Evolutionary conservation across 139 green algal species (phyloP).

Genomic region (Chlorella vulgaris): DNA sequence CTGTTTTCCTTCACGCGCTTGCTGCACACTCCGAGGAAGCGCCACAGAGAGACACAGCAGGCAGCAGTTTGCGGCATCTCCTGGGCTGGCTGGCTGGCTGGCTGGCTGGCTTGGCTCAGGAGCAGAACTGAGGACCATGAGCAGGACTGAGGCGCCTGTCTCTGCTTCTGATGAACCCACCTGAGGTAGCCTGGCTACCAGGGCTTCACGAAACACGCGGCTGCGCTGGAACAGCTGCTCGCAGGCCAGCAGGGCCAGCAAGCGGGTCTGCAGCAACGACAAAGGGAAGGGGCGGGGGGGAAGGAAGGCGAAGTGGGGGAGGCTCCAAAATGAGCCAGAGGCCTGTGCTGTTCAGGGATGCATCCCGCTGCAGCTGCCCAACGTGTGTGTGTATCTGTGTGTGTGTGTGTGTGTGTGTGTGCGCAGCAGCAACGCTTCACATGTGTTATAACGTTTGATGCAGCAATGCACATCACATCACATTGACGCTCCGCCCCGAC

Average conservation of each 20-base stretch:
- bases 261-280: conserved; percentile 27
- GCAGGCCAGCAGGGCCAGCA: conserved; percentile 45
- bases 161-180: not conserved
- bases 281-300: not conserved
- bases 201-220: conserved; percentile 32
- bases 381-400: too few relatives aligned
- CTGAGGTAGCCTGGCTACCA: conserved; percentile 10
- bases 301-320: not conserved
- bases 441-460: not conserved
- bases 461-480: not conserved
- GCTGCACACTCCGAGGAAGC: too few relatives aligned
- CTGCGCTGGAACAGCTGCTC: conserved; percentile 53
- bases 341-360: too few relatives aligned
- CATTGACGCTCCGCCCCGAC: not conserved
- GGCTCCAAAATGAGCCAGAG: too few relatives aligned
- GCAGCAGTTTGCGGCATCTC: too few relatives aligned
- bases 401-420: too few relatives aligned
- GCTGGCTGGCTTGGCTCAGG: too few relatives aligned
- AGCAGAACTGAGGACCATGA: not conserved
- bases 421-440: too few relatives aligned
- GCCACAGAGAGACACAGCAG: too few relatives aligned
- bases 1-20: too few relatives aligned
- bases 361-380: too few relatives aligned
- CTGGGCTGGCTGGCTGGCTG: too few relatives aligned
- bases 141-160: not conserved